These are phyloP conservation scores for Zygnema circumcarinatum DNA, from an alignment of 139 green algal species.

Conservation along the genomic window DNA sequence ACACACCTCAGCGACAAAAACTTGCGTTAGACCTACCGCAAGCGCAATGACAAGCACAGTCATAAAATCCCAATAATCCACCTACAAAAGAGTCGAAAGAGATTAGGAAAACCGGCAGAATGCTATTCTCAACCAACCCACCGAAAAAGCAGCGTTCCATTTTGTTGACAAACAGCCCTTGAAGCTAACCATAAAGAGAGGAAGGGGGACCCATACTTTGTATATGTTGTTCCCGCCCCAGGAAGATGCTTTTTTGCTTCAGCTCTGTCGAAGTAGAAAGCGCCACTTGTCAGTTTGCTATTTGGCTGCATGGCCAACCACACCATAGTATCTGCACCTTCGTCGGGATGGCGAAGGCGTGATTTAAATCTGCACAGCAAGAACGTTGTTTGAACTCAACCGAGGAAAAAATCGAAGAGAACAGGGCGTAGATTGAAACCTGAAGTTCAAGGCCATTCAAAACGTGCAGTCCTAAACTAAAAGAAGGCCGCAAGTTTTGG, in stretches of 20 bases:
- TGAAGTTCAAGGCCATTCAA: conserved; percentile 10
- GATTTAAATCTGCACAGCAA: conserved; percentile 36
- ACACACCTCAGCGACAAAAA: too few relatives aligned
- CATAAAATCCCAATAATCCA: too few relatives aligned
- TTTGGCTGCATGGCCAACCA: conserved; percentile 35
- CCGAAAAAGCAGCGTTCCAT: too few relatives aligned
- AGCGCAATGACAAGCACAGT: too few relatives aligned
- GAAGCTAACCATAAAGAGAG: too few relatives aligned
- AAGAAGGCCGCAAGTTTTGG: too few relatives aligned
- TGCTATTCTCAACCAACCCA: too few relatives aligned
- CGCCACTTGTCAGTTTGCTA: conserved; percentile 40
- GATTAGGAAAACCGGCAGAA: too few relatives aligned
- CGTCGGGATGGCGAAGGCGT: conserved; percentile 40
- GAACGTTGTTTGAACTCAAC: background rate
- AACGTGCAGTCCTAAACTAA: background rate
- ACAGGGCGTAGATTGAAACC: background rate
- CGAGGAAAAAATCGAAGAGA: background rate
- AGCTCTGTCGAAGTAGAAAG: conserved; percentile 61
- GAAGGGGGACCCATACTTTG: too few relatives aligned
- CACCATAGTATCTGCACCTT: conserved; percentile 57
- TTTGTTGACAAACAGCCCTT: too few relatives aligned
- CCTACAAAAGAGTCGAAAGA: too few relatives aligned
- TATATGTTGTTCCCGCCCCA: conserved; percentile 29
- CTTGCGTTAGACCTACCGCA: too few relatives aligned
- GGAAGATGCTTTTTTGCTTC: conserved; percentile 53